Base-by-base conservation (phyloP, 176 grass and related monocot genomes). In the Typha latifolia region DNA sequence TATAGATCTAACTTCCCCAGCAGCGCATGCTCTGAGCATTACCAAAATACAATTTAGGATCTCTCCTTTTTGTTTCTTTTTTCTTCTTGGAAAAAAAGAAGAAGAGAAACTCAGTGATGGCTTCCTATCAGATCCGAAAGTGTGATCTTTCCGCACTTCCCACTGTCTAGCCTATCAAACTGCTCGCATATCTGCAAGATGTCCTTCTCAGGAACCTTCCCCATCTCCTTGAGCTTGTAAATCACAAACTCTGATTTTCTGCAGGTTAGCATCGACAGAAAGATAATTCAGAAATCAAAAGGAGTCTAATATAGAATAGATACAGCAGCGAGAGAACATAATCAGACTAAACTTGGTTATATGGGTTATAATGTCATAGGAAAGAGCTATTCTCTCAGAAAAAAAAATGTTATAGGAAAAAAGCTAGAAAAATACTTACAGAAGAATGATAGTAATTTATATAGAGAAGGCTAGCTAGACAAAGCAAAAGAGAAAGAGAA, bases 181-280 rank as follows among this genome's bases (percentile, higher is more conserved):
- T 97, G 88, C 7, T 97, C 69, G 0, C 82, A 84, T 64, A 97
- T 84, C 80, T 82, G 87, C 75, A 69, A 82, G 22, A 92, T 71
- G 55, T 97, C 88, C 50, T 86, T 96, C 6, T 97, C 93, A 0
- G 82, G 67, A 47, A 97, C 80, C 83, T 89, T 97, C 16, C 80
- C 88, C 88, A 92, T 97, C 66, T 92, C 85, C 78, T 97, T 97
- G 12, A 92, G 83, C 79, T 92, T 97, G 72, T 97, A 97, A 63
- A 97, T 61, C 3, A 80, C 88, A 64, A 89, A 97, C 78, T 97
- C 93, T 14, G 93, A 92, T 86, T 89, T 97, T 31, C 93, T 97
- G 85, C 71, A 86, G 31, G 72, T 52, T 12, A 66, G 0, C 49
- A 77, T 31, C 26, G 52, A 85, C 19, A 21, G 62, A 31, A 9